Evolutionary conservation across 2,329 filamentous ascomycete genomes (phyloP), one percentile per base, ranked within the genome.

Genomic region (Aspergillus unguis): DNA sequence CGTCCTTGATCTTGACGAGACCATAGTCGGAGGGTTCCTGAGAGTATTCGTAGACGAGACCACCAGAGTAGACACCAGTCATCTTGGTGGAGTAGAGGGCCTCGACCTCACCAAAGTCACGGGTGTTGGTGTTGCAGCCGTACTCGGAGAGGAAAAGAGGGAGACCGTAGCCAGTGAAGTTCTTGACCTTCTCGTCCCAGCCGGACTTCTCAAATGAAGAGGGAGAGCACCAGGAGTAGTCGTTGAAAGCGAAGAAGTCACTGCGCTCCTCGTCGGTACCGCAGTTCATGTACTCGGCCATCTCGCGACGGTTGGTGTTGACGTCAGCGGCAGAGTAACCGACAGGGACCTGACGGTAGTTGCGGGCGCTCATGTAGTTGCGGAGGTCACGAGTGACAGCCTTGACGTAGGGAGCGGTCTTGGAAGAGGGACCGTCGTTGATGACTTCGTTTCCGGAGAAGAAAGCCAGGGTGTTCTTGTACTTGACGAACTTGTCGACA

Each of bases 81-180:
- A 97, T 97, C 55, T 96, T 71, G 23, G 73, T 74, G 73, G 78
- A 83, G 86, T 96, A 97, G 53, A 99, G 80, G 42, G 92, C 80
- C 44, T 74, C 73, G 48, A 96, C 75, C 76, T 96, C 92, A 54
- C 84, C 79, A 66, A 96, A 99, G 66, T 86, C 78, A 63, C 92
- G 92, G 55, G 78, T 83, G 79, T 89, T 91, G 68, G 82, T 87
- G 74, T 83, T 86, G 80, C 94, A 99, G 57, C 94, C 94, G 69
- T 88, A 97, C 74, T 97, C 94, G 46, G 92, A 96, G 49, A 99
- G 81, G 84, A 96, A 96, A 67, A 96, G 86, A 53, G 92, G 90
- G 49, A 96, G 78, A 63, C 90, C 90, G 71, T 95, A 96, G 71
- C 88, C 83, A 58, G 83, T 85, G 74, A 92, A 95, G 76, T 87